phyloP scores from a whole-genome alignment of 306 rosid species.

The Inga oerstediana region DNA sequence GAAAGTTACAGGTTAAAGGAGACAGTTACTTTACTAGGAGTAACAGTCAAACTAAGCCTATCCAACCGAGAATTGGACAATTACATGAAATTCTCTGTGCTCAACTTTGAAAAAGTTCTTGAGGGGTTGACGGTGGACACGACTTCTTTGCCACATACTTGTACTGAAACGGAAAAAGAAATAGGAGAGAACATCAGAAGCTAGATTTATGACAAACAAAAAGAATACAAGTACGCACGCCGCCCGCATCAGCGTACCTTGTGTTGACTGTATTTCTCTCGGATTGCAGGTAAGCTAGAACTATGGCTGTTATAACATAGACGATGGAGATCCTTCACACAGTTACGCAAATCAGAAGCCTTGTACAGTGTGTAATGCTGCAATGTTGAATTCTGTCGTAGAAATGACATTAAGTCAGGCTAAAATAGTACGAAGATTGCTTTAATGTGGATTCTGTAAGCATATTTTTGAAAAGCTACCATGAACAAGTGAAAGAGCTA shows the following conservation, averaged over 20 bases:
- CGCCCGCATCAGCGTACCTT: conserved; percentile 41
- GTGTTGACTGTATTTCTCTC: conserved; percentile 77
- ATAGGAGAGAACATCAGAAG: not conserved
- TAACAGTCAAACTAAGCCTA: conserved; percentile 1
- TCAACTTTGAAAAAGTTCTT: conserved; percentile 46
- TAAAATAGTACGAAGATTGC: not conserved
- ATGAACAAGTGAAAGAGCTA: too few species aligned
- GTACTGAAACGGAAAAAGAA: conserved; percentile 44
- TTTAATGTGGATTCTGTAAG: not conserved
- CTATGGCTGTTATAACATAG: conserved; percentile 36
- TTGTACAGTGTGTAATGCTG: conserved; percentile 67
- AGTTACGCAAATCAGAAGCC: conserved; percentile 67
- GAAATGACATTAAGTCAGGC: conserved; percentile 19
- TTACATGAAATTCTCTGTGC: conserved; percentile 22
- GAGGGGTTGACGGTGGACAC: conserved; percentile 56
- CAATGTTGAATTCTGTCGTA: conserved; percentile 67
- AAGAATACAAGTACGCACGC: not conserved
- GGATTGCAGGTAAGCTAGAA: conserved; percentile 52
- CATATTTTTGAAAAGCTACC: not conserved
- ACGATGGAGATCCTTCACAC: conserved; percentile 74
- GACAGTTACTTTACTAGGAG: not conserved
- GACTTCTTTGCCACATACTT: conserved; percentile 68
- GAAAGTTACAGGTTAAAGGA: not conserved
- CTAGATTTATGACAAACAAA: not conserved
- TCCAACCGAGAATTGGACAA: conserved; percentile 23